Evolutionary conservation across 2,329 filamentous ascomycete species (phyloP), one percentile per base, ranked within the genome.

Genomic region (Tolypocladium cylindrosporum): DNA sequence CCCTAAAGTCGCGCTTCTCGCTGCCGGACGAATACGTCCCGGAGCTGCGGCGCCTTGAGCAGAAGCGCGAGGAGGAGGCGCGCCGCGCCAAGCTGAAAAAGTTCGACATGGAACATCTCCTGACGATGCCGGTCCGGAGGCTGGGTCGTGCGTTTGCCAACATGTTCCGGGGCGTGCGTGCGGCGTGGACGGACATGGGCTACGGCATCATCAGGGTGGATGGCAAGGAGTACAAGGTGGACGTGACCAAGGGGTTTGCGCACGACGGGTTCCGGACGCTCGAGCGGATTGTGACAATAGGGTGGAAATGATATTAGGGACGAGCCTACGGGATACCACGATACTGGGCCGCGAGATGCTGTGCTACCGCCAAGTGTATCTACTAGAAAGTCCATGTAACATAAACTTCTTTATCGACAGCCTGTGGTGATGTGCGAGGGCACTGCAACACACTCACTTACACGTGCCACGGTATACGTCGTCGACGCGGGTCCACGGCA

Each of bases 211-310:
- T 87, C 55, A 69, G 67, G 55, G 71, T 84, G 16, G 71, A 78
- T 13, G 77, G 74, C 21, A 67, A 72, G 40, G 69, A 71, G 56
- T 84, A 82, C 67, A 86, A 84, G 72, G 68, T 87, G 27, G 84
- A 86, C 63, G 74, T 85, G 19, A 74, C 74, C 3, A 76, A 77
- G 43, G 83, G 81, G 1, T 85, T 81, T 73, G 80, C 80, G 27
- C 74, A 85, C 54, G 84, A 87, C 45, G 74, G 79, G 4, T 85
- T 85, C 50, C 75, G 74, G 57, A 81, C 81, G 4, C 67, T 87
- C 56, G 84, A 87, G 69, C 76, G 79, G 61, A 65, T 87, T 43
- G 75, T 82, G 39, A 66, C 62, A 58, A 66, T 76, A 34, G 66
- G 61, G 34, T 27, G 8, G 24, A 58, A 60, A 50, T 57, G 55